Base-by-base conservation (phyloP, 1,284 basidiomycete species). In the Ustilago loliicola region DNA sequence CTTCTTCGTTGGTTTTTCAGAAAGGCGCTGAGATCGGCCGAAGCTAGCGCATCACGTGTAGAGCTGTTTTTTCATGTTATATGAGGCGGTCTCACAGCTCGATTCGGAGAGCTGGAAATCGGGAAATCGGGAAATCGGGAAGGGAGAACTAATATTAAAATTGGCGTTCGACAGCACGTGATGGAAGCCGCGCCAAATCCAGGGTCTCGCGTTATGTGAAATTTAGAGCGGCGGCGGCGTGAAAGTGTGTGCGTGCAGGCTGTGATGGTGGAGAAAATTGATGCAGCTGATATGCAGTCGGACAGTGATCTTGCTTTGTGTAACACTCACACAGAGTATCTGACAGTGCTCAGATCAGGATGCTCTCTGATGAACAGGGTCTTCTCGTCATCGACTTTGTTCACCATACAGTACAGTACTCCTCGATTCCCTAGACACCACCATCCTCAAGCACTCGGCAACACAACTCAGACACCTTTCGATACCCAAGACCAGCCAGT, bases 181-280 rank as follows among this genome's bases (percentile, higher is more conserved):
- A 50, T 50, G 27, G 9, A 15, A 50, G 0, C 27, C 48, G 48
- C 48, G 48, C 23, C 13, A 15, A 29, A 50, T 17, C 11, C 23
- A 50, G 48, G 48, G 48, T 50, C 48, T 50, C 48, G 48, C 48
- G 48, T 50, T 50, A 3, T 38, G 9, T 34, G 32, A 34, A 38
- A 11, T 38, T 38, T 38, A 34, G 32, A 34, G 32, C 32, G 32
- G 32, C 32, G 32, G 32, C n/a, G n/a, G n/a, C n/a, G n/a, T n/a
- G n/a, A n/a, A n/a, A n/a, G n/a, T n/a, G n/a, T n/a, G n/a, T n/a
- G n/a, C 32, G 11, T 34, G 32, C 7, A 34, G 11, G 32, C 32
- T 34, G 32, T 34, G 32, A 34, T 42, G 17, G 40, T 34, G 32
- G 32, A 34, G 32, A 34, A 19, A 40, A 25, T 8, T 29, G 27